Evolutionary conservation across 305 asterid genomes (phyloP).

Genomic region (Fraxinus latifolia): DNA sequence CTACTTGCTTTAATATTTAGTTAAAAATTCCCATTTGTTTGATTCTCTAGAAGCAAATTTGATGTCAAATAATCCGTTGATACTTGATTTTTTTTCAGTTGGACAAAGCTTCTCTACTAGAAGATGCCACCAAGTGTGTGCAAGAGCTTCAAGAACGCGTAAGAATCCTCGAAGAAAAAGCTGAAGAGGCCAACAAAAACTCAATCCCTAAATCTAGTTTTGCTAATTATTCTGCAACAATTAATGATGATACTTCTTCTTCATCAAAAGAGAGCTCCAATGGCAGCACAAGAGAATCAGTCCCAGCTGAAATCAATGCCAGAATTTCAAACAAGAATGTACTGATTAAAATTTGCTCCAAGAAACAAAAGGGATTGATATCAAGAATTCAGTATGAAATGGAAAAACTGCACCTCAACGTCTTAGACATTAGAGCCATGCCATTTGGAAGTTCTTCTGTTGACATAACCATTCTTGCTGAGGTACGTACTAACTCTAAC

Average conservation of each 20-base stretch:
- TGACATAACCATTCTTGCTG: slow-evolving; percentile 46
- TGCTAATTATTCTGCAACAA: background rate
- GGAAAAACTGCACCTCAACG: slow-evolving; percentile 43
- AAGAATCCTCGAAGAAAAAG: slow-evolving; percentile 25
- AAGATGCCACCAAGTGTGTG: slow-evolving; percentile 44
- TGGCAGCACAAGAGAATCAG: background rate
- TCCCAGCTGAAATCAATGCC: slow-evolving; percentile 29
- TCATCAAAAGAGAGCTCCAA: background rate
- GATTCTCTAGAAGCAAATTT: too few species aligned
- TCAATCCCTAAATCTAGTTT: background rate
- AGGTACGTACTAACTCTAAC: slow-evolving; percentile 32
- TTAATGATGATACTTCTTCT: background rate
- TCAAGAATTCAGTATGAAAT: slow-evolving; percentile 35
- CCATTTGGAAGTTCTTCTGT: slow-evolving; percentile 46
- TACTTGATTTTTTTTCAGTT: slow-evolving; percentile 26
- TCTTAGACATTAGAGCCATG: slow-evolving; percentile 46
- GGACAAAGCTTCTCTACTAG: slow-evolving; percentile 53
- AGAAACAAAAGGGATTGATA: slow-evolving; percentile 31
- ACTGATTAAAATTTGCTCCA: slow-evolving; percentile 32
- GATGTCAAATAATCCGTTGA: background rate
- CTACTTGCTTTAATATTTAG: too few species aligned
- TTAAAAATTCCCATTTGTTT: too few species aligned
- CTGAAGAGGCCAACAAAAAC: background rate
- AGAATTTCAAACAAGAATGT: slow-evolving; percentile 25
- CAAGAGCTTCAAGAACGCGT: slow-evolving; percentile 46